These are phyloP conservation scores for Rhipidocladum racemiflorum DNA, from an alignment of 176 grass and related monocot genomes.

Conservation along the genomic window DNA sequence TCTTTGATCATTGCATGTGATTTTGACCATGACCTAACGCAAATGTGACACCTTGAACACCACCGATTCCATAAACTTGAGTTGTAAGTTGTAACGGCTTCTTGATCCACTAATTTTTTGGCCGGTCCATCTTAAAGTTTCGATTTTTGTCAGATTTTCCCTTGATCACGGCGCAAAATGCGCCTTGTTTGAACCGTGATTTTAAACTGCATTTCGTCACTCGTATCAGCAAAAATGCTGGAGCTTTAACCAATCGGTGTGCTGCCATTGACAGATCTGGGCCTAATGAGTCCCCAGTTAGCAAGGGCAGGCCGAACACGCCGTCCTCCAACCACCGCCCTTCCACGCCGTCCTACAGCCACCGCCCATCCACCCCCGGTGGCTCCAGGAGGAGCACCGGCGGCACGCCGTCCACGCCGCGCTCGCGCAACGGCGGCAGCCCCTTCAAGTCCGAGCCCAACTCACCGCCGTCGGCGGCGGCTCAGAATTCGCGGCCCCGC, in stretches of 20 bases:
- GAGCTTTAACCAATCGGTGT: conserved; percentile 1
- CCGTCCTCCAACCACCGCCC: conserved; percentile 55
- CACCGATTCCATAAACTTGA: neutral
- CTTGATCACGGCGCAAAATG: neutral
- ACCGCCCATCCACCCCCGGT: conserved; percentile 45
- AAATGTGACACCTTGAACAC: neutral
- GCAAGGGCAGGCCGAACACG: conserved; percentile 63
- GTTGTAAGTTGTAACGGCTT: neutral
- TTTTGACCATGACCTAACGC: neutral
- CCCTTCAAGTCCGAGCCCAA: conserved; percentile 57
- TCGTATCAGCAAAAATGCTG: neutral
- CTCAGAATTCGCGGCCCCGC: conserved; percentile 53
- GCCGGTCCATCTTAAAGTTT: neutral
- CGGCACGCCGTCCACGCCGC: conserved; percentile 60
- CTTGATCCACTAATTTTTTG: neutral
- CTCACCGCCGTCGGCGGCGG: conserved; percentile 52
- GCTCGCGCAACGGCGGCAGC: conserved; percentile 44
- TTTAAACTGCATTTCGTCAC: neutral
- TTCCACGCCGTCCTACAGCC: conserved; percentile 40
- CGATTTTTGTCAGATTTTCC: neutral
- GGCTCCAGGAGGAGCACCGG: conserved; percentile 35
- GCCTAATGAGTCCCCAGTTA: conserved; percentile 61
- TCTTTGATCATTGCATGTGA: too few species aligned
- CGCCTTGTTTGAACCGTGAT: neutral
- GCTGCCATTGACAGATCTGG: conserved; percentile 70